Base-by-base conservation (phyloP, 2,329 filamentous ascomycete species). In the Acephala macrosclerotiorum region DNA sequence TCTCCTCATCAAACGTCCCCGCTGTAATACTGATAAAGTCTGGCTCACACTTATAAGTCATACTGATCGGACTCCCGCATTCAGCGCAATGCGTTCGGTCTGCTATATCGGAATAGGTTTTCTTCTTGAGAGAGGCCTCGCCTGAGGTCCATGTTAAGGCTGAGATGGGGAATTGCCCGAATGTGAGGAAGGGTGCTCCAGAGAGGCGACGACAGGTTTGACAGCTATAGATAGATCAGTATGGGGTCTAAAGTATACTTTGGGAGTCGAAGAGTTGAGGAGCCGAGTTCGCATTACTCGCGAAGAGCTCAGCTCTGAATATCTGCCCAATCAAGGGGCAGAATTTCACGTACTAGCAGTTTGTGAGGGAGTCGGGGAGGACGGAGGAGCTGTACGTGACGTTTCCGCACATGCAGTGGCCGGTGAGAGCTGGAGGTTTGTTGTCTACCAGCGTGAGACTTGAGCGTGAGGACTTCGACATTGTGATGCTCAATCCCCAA, bases 151-250 rank as follows among this genome's bases (percentile, higher is more conserved):
- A 81, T 11, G 71, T 76, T 49, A 85, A 67, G 29, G 75, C 67
- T 8, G 70, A 63, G 42, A 66, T 67, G 0, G 77, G 73, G 47
- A 84, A 79, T 9, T 75, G 66, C 8, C 77, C 75, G 66, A 82
- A 85, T 3, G 79, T 76, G 40, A 83, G 74, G 64, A 78, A 85
- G 1, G 79, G 78, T 3, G 78, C 79, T 14, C 83, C 82, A 1
- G 82, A 80, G 45, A 83, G 66, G 70, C 81, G 80, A 64, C 82
- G 81, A 67, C 83, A 86, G 47, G 79, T 79, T n/a, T 72, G 74
- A 70, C 83, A 85, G 71, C n/a, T n/a, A n/a, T n/a, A n/a, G n/a
- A n/a, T n/a, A n/a, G n/a, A n/a, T n/a, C n/a, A n/a, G n/a, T n/a
- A n/a, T n/a, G n/a, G n/a, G n/a, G n/a, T n/a, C n/a, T n/a, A n/a